A percentile compares a stretch with the other conserved stretches of the same genome.
These are phyloP conservation scores for Spinellus fusiger DNA, from an alignment of 192 early-diverging fungal genomes.

Conservation along the genomic window DNA sequence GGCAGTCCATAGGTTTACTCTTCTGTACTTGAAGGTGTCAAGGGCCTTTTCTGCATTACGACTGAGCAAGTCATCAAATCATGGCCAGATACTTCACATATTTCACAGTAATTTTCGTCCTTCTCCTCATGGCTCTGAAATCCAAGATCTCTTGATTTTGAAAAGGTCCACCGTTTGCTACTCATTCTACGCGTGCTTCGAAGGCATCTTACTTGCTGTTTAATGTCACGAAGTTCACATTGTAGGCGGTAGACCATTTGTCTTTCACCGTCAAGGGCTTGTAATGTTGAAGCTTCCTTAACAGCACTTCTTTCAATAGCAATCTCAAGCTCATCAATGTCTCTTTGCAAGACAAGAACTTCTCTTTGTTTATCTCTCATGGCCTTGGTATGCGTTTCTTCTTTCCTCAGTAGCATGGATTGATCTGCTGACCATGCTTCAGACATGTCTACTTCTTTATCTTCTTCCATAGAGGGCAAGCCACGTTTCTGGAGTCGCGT, in stretches of 20 bases:
- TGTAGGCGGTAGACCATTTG: background rate
- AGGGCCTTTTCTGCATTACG: slow-evolving; percentile 10
- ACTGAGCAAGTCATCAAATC: slow-evolving; percentile 54
- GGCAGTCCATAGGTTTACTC: too few species aligned
- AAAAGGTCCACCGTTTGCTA: background rate
- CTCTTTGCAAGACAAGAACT: background rate
- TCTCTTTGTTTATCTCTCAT: background rate
- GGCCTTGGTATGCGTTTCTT: background rate
- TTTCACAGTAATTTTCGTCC: slow-evolving; percentile 47
- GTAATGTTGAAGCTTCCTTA: background rate
- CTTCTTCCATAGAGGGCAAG: background rate
- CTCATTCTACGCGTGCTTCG: background rate
- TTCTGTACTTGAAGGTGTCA: too few species aligned
- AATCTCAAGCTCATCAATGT: slow-evolving; percentile 11
- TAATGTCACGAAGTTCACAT: slow-evolving; percentile 2
- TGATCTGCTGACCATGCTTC: background rate
- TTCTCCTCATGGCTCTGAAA: background rate
- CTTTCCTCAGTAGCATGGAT: background rate
- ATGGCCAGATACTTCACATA: slow-evolving; percentile 63
- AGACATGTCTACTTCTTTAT: background rate
- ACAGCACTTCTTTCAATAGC: slow-evolving; percentile 5
- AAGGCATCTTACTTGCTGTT: background rate
- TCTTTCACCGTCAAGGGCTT: slow-evolving; percentile 2
- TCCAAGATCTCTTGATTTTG: background rate
- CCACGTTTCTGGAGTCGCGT: background rate